These are phyloP conservation scores for Teratosphaeria epicoccoides DNA, from an alignment of 2,329 filamentous ascomycete species.

Conservation along the genomic window DNA sequence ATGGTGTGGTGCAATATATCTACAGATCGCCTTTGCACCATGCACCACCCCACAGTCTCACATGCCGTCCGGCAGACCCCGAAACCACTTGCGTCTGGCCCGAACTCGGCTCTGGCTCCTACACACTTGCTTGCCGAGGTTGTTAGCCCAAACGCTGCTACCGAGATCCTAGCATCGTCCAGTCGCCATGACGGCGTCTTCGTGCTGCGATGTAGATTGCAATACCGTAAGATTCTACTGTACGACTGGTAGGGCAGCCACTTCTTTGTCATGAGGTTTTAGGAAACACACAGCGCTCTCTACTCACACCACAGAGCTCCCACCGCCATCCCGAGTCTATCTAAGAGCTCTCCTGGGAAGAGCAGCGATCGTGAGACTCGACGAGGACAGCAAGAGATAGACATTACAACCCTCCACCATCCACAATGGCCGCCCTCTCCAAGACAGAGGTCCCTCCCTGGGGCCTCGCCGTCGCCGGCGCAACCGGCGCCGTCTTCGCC, in stretches of 20 bases:
- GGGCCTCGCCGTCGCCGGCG: conserved; percentile 85
- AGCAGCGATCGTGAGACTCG: neutral
- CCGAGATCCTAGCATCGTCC: neutral
- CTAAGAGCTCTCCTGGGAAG: neutral
- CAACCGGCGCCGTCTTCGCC: conserved; percentile 83
- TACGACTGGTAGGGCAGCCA: neutral
- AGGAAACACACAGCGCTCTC: neutral
- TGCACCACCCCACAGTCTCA: too few relatives aligned
- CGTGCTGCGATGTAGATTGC: neutral
- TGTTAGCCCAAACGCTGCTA: neutral
- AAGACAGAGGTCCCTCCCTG: conserved; percentile 64
- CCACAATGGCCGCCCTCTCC: conserved; percentile 26
- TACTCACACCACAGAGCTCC: neutral
- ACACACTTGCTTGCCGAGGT: too few relatives aligned
- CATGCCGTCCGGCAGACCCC: neutral
- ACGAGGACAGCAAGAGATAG: neutral
- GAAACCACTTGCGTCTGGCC: neutral
- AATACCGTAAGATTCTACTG: neutral
- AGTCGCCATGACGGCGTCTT: neutral
- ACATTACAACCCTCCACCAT: neutral
- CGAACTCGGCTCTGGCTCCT: too few relatives aligned
- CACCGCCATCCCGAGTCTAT: neutral
- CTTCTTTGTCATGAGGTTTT: neutral
- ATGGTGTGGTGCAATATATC: too few relatives aligned
- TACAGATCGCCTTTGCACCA: too few relatives aligned